phyloP scores from a whole-genome alignment of 2,329 filamentous ascomycete genomes.

The Whalleya microplaca region DNA sequence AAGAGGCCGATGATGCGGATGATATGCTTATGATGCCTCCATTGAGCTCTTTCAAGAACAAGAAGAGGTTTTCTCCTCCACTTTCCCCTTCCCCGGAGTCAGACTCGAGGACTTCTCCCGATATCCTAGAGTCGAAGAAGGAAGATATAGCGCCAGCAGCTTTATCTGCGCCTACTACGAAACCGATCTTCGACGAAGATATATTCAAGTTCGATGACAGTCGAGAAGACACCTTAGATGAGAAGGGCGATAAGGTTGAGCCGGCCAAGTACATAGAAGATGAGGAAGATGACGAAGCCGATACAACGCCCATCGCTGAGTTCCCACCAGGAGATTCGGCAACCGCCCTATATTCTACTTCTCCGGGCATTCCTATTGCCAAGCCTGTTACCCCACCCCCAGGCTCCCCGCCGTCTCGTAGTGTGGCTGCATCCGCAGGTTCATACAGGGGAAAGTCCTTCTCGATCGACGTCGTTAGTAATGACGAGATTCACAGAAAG shows the following conservation, averaged over 20 bases:
- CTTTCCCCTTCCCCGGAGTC: slow-evolving; percentile 9
- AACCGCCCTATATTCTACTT: slow-evolving; percentile 45
- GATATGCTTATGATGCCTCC: slow-evolving; percentile 35
- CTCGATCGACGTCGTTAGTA: slow-evolving; percentile 54
- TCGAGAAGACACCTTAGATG: slow-evolving; percentile 16
- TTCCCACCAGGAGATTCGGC: slow-evolving; percentile 16
- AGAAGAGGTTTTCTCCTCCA: slow-evolving; percentile 34
- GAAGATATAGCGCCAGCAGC: slow-evolving; percentile 11
- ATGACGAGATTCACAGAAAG: slow-evolving; percentile 52
- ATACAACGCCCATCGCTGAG: slow-evolving; percentile 18
- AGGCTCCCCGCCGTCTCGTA: slow-evolving; percentile 40
- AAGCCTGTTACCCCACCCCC: slow-evolving; percentile 36
- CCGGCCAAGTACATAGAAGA: slow-evolving; percentile 39
- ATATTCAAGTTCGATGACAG: slow-evolving; percentile 52
- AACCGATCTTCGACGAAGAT: slow-evolving; percentile 37
- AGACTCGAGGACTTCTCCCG: slow-evolving; percentile 5
- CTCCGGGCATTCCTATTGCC: slow-evolving; percentile 48
- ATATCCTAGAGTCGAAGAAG: slow-evolving; percentile 4
- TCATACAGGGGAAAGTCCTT: slow-evolving; percentile 60
- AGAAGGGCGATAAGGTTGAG: slow-evolving; percentile 32
- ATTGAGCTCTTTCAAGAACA: slow-evolving; percentile 33
- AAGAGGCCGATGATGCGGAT: slow-evolving; percentile 21
- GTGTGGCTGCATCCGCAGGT: slow-evolving; percentile 48
- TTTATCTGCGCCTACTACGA: slow-evolving; percentile 6
- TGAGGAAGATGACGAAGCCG: slow-evolving; percentile 38